Evolutionary conservation across 106 monocot species (phyloP), one percentile per base, ranked within the genome.

Genomic region (Phalaenopsis aphrodite): DNA sequence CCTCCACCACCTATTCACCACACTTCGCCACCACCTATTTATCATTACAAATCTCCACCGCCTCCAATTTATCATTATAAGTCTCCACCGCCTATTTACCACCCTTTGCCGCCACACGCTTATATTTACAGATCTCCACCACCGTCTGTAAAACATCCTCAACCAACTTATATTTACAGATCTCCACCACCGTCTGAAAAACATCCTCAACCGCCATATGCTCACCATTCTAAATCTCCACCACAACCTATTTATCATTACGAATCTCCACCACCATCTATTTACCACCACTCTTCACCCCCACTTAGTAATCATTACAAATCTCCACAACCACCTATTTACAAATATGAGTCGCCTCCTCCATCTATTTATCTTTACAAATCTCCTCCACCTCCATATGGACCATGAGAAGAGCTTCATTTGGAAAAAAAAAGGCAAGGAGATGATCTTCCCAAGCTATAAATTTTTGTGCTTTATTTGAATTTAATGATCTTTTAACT

Each of bases 181-280:
- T 45, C 43, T 45, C 43, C 43, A 45, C 43, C 43, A 45, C 43
- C 43, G 6, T 6, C 43, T 4, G 30, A 30, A 4, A 3, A 45
- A 3, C 43, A 45, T 6, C 6, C 3, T 45, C 6, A 3, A 45
- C 43, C 43, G 6, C 43, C 43, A 45, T 6, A 3, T 4, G 43
- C 1, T 45, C 6, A 45, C 43, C 3, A 45, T 4, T 45, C 3
- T 6, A 45, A 45, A 45, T 45, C 43, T 45, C 43, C 43, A 6
- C 57, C 42, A 48, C 79, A 47, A 5, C 79, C 79, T 39, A 30
- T 36, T 68, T 38, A 69, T 4, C 69, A 69, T 38, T 69, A 69
- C 8, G 39, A 69, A 36, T 69, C 69, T 15, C 69, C 69, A 4
- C 69, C 69, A 19, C 69, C 69, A 21, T 39, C 69, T 12, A 4